These are phyloP conservation scores for Talaromyces amestolkiae DNA, from an alignment of 2,329 filamentous ascomycete genomes.

Conservation along the genomic window DNA sequence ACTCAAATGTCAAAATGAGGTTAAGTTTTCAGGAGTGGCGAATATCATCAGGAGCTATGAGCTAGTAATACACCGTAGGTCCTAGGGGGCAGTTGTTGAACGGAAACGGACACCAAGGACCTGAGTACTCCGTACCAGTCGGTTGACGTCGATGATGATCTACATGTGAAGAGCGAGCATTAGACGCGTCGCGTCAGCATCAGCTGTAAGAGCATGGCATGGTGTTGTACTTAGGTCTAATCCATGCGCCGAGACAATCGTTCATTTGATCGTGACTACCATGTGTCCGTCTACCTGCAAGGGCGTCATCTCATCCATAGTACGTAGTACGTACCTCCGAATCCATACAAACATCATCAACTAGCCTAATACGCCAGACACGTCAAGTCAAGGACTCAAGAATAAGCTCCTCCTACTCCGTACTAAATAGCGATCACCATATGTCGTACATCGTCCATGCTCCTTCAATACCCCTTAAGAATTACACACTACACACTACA, in stretches of 20 bases:
- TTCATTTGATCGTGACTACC: background rate
- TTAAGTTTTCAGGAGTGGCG: background rate
- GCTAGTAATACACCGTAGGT: background rate
- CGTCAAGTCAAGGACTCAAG: background rate
- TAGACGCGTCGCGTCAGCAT: background rate
- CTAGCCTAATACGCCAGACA: background rate
- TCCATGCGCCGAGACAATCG: background rate
- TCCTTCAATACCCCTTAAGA: background rate
- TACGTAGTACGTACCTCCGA: background rate
- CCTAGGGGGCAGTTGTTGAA: background rate
- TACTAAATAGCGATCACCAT: slow-evolving; percentile 6
- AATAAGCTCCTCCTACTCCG: background rate
- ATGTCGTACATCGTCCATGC: slow-evolving; percentile 3
- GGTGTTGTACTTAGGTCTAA: background rate
- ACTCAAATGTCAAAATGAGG: background rate
- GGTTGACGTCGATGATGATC: background rate
- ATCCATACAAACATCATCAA: background rate
- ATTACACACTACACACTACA: background rate
- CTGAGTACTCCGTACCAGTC: background rate
- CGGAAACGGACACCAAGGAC: background rate
- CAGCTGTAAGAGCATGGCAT: background rate
- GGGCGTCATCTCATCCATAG: background rate
- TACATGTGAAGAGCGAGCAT: background rate
- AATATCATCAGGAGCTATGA: background rate
- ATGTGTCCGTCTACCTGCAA: background rate